Percentiles rank a stretch among this genome's conserved stretches.
phyloP scores from a whole-genome alignment of 371 early-diverging fungal genomes.

The Lichtheimia hyalospora region DNA sequence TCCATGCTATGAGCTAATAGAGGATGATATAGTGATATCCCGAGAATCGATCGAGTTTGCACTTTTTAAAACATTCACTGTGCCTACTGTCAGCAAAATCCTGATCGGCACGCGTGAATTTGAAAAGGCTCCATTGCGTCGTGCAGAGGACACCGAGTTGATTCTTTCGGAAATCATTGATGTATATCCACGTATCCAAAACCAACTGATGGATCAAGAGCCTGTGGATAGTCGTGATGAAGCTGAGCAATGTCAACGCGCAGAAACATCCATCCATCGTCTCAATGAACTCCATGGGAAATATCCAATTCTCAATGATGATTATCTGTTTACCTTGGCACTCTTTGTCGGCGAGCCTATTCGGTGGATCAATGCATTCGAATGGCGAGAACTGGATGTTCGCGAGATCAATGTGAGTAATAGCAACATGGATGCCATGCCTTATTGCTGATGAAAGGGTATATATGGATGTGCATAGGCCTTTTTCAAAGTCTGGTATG shows the following conservation, averaged over 20 bases:
- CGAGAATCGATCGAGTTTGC: slow-evolving; percentile 45
- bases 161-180: slow-evolving; percentile 45
- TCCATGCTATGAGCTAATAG: neutral
- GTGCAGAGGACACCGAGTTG: slow-evolving; percentile 53
- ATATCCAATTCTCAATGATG: slow-evolving; percentile 48
- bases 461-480: slow-evolving; percentile 18
- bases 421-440: neutral
- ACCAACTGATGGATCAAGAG: slow-evolving; percentile 22
- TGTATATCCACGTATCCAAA: slow-evolving; percentile 36
- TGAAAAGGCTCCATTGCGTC: slow-evolving; percentile 27
- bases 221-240: slow-evolving; percentile 23
- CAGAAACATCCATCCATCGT: slow-evolving; percentile 30
- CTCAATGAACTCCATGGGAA: slow-evolving; percentile 53
- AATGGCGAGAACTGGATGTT: slow-evolving; percentile 43
- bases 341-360: slow-evolving; percentile 47
- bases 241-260: slow-evolving; percentile 30
- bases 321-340: slow-evolving; percentile 47
- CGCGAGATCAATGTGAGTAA: slow-evolving; percentile 48
- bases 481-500: slow-evolving; percentile 42
- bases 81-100: slow-evolving; percentile 51
- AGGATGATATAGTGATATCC: slow-evolving; percentile 11
- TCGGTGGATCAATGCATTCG: slow-evolving; percentile 44
- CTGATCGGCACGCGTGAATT: slow-evolving; percentile 48
- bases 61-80: slow-evolving; percentile 49
- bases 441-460: neutral